Base-by-base conservation (phyloP, 106 monocot species). In the Allium cepa region DNA sequence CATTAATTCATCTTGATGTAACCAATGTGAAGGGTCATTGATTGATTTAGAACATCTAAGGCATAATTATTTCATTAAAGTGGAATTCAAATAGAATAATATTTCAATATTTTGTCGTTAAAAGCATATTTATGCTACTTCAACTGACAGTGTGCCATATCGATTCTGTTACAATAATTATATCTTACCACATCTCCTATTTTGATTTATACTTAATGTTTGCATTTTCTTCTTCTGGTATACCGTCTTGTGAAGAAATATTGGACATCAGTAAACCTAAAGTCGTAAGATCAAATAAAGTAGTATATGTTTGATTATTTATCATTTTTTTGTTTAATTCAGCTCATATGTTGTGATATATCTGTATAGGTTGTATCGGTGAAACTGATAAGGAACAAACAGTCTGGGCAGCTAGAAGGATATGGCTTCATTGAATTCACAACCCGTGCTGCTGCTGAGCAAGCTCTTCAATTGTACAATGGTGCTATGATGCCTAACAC, bases 341-440 rank as follows among this genome's bases (percentile, higher is more conserved):
- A 45, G 56, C 50, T 36, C 68, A 56, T 53, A 69, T 11, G 11
- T 7, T 8, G n/a, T 67, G 46, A 52, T 26, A 26, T 11, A 5
- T 67, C 22, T 7, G 14, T 78, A 11, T 63, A 94, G 94, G 83
- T 94, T 77, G 47, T 80, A 10, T 79, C 80, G 11, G 85, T 88
- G 15, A 95, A 95, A 73, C 77, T 95, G 46, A 95, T 91, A 59
- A 76, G 91, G 22, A 91, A 91, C 73, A 95, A 88, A 77, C 85
- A 83, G 67, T 79, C 81, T 60, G 75, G 77, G 10, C 85, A 85
- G 50, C 73, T 85, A 15, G 91, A 91, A 59, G 94, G 94, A 64
- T 95, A 95, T 71, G 94, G 94, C 3, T 94, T 94, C 79, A 77
- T 94, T 58, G 94, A 94, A 53, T 94, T 94, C 72, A 57, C 72